These are phyloP conservation scores for Coemansia javaensis DNA, from an alignment of 192 early-diverging fungal species.

Conservation along the genomic window DNA sequence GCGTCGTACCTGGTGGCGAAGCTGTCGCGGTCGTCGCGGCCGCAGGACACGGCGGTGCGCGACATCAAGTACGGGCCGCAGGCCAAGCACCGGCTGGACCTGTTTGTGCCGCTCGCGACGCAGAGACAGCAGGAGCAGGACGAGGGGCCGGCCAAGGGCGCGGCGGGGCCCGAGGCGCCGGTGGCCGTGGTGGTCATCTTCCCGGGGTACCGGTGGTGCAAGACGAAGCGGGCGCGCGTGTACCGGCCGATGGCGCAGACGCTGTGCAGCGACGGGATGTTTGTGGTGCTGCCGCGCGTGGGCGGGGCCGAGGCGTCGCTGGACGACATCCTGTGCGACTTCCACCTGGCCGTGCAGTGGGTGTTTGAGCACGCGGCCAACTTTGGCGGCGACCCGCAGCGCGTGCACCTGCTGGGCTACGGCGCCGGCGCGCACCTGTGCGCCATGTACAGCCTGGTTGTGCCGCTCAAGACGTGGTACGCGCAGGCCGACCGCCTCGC, in stretches of 20 bases:
- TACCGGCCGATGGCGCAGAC: slow-evolving; percentile 52
- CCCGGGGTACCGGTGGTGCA: slow-evolving; percentile 46
- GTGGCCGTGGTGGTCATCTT: slow-evolving; percentile 38
- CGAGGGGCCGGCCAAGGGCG: no score
- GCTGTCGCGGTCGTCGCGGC: slow-evolving; percentile 33
- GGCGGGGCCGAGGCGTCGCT: slow-evolving; percentile 27
- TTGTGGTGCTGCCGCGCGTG: slow-evolving; percentile 46
- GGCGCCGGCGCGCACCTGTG: slow-evolving; percentile 50
- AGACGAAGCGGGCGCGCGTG: slow-evolving; percentile 44
- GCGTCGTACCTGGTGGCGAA: slow-evolving; percentile 35
- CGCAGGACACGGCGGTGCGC: slow-evolving; percentile 47
- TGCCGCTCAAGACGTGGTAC: slow-evolving; percentile 46
- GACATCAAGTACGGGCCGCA: slow-evolving; percentile 50
- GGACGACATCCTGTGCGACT: slow-evolving; percentile 37
- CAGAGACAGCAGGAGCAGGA: no score
- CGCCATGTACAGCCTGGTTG: slow-evolving; percentile 47
- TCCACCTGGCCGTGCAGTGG: slow-evolving; percentile 47
- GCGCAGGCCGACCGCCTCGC: slow-evolving; percentile 47
- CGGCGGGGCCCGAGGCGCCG: slow-evolving; percentile 3
- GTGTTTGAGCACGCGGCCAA: slow-evolving; percentile 41
- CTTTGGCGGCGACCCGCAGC: slow-evolving; percentile 43
- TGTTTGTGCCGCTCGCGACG: slow-evolving; percentile 43
- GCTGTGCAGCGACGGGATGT: slow-evolving; percentile 46
- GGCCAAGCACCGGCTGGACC: slow-evolving; percentile 43
- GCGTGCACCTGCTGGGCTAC: slow-evolving; percentile 44